Evolutionary conservation across 768 basidiomycete genomes (phyloP), one percentile per base, ranked within the genome.

Genomic region (Kwoniella dendrophila): DNA sequence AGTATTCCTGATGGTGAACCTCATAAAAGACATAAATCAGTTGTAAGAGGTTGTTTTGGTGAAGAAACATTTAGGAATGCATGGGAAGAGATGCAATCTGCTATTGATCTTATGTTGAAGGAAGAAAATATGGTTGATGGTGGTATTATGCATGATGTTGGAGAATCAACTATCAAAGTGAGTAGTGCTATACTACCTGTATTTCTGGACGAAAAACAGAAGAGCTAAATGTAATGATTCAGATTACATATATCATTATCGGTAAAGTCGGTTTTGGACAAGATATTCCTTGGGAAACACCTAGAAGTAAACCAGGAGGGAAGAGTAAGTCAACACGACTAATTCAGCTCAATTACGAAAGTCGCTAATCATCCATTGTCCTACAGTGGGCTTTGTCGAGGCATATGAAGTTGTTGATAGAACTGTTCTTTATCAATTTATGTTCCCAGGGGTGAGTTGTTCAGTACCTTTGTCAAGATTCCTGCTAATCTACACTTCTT

Each of bases 21-120:
- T 27, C 66, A 67, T 27, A 62, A 51, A 41, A 33, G 68, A 10
- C 70, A 72, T 55, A 58, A 62, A n/a, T 11, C 30, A 6, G 68
- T 71, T 2, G 63, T 71, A 12, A 64, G 52, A 51, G 67, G 62
- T 20, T 69, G 67, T 56, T 71, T 71, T 26, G 53, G 61, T 24
- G 67, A 71, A 48, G 58, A 45, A 11, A 49, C 66, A 18, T 64
- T 68, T 55, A 40, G 49, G 34, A 64, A 26, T n/a, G 70, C 53
- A 3, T 71, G 62, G 62, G 59, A 63, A 2, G 55, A 38, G 22
- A 64, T 64, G 54, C 32, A 52, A 3, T n/a, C 51, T n/a, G 47
- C 62, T 0, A 24, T 44, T 4, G 49, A 62, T 4, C 30, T 58
- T 20, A 67, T 71, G 67, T 14, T 63, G 14, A 14, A 36, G 10